These are phyloP conservation scores for Delonix regia DNA, from an alignment of 306 rosid species.

Conservation along the genomic window DNA sequence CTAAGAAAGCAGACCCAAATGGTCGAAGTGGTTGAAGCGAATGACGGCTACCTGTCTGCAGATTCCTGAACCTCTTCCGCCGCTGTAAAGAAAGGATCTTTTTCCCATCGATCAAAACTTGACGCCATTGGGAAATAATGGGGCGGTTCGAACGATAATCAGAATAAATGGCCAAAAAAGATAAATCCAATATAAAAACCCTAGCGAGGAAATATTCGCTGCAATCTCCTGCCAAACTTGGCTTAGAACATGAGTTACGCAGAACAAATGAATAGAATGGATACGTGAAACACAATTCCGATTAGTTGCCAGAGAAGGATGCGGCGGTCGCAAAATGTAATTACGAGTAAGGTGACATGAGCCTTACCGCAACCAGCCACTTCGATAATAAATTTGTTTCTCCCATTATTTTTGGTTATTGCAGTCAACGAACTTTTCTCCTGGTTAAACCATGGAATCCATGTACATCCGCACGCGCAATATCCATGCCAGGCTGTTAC, in stretches of 20 bases:
- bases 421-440: constrained; percentile 35
- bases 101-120: constrained; percentile 93
- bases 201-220: constrained; percentile 23
- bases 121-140: constrained; percentile 64
- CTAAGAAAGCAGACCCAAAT: neutral
- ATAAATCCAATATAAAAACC: constrained; percentile 26
- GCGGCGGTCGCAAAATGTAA: constrained; percentile 23
- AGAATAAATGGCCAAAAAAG: neutral
- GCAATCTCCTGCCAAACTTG: constrained; percentile 1
- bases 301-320: constrained; percentile 30
- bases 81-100: constrained; percentile 91
- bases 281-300: neutral
- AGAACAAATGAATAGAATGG: neutral
- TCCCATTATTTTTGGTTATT: constrained; percentile 24
- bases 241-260: neutral
- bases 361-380: neutral
- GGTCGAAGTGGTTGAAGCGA: neutral
- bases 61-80: constrained; percentile 99
- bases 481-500: neutral
- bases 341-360: neutral
- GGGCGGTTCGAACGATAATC: constrained; percentile 3
- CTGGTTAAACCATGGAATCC: neutral
- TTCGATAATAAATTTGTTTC: neutral
- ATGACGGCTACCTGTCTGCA: constrained; percentile 71
- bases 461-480: constrained; percentile 8